Base-by-base conservation (phyloP, 768 basidiomycete genomes). In the Dentipellis sp. region DNA sequence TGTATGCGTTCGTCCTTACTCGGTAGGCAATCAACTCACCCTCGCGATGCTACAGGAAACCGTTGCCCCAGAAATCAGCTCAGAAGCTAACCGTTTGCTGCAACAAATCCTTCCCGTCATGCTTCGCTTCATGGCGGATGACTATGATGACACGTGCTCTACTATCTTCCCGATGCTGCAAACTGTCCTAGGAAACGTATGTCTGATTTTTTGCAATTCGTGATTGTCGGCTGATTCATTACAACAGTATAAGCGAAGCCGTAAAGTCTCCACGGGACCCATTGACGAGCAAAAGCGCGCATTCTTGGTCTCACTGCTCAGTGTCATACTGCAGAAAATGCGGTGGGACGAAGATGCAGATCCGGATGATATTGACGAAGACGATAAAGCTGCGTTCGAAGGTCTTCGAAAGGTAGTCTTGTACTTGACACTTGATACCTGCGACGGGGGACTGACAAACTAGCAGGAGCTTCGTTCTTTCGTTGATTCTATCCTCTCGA, bases 101-200 rank as follows among this genome's bases (percentile, higher is more conserved):
- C 72, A 75, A 37, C 82, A 88, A 63, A 71, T 86, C 45, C 77
- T 94, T 16, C 91, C 94, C 1, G 76, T 93, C 37, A 79, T 92
- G 74, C 76, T 99, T 10, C 85, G 82, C 14, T 94, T 97, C 74
- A 76, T 98, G 73, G 86, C 86, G 9, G 97, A 98, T 65, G 78
- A 86, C 23, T 90, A 91, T 60, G 91, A 94, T 59, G 94, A 95
- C 64, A 94, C 91, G 6, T 85, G 86, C 59, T 82, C 83, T 19
- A 87, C 94, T 7, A 78, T 97, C 40, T 91, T 94, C 64, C 84
- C 90, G 3, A 73, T 97, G 55, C 73, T 97, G 12, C 82, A 85
- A 59, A 78, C 80, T 19, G 73, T 97, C 55, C 79, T 99, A 39
- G 74, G 78, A 34, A 78, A 78, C 51, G 94, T 94, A 67, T 68